Evolutionary conservation across 192 early-diverging fungal genomes (phyloP).

Genomic region (Coemansia aciculifera): DNA sequence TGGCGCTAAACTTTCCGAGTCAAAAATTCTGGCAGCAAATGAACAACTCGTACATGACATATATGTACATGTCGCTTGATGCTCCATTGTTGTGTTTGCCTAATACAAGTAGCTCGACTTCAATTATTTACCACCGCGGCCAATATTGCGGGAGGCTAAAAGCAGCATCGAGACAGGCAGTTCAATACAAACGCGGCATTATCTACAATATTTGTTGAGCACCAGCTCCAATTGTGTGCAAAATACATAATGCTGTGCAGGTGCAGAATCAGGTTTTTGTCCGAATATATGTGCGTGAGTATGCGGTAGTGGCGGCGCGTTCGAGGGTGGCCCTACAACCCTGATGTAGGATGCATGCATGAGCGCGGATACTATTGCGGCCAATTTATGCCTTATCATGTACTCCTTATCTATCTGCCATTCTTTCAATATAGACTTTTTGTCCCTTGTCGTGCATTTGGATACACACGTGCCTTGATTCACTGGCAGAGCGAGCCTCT

Average conservation of each 20-base stretch:
- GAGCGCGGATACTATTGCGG: conserved; percentile 2
- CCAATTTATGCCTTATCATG: not conserved
- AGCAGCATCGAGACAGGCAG: not conserved
- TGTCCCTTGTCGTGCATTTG: not conserved
- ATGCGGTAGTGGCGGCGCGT: not conserved
- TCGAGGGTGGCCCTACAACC: not conserved
- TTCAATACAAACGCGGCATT: not conserved
- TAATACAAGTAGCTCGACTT: not conserved
- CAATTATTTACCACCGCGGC: not conserved
- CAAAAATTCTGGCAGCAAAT: not conserved
- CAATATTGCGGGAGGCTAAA: not conserved
- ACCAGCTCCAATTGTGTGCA: not conserved
- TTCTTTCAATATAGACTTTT: not conserved
- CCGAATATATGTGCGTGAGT: conserved; percentile 6
- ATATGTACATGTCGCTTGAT: not conserved
- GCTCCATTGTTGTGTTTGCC: not conserved
- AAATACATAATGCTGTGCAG: not conserved
- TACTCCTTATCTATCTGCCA: not conserved
- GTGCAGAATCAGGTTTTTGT: conserved; percentile 6
- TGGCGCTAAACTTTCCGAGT: not conserved
- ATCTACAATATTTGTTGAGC: conserved; percentile 1
- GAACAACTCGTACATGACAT: not conserved
- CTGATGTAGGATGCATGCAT: conserved; percentile 1
- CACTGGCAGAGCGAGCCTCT: not conserved
- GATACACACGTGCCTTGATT: not conserved